Evolutionary conservation across 2,329 filamentous ascomycete genomes (phyloP), one percentile per base, ranked within the genome.

Genomic region (Pyrenophora graminea): DNA sequence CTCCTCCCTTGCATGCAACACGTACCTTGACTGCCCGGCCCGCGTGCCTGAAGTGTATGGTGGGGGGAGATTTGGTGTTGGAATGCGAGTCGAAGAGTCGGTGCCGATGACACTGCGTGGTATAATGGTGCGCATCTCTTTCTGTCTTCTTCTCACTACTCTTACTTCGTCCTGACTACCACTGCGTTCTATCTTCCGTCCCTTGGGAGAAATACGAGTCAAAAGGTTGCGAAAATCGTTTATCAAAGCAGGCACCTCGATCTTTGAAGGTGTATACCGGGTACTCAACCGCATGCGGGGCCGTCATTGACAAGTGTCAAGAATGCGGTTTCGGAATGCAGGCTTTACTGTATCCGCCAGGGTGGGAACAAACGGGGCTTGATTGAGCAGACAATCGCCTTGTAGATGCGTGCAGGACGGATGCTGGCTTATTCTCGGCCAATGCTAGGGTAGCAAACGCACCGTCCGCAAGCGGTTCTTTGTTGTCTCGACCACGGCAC

Each of bases 21-120:
- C 47, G 17, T 56, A 62, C 65, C 61, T 62, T 56, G 53, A 53
- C 42, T 61, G 51, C 17, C 58, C 51, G 40, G 49, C 39, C 46
- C 51, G 55, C 48, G 48, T 43, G 13, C 62, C 59, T 18, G 46
- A 62, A 21, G 64, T 70, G 45, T 70, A 71, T 39, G 69, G 65
- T 32, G 69, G 66, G 12, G 68, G 66, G 7, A 70, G 64, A 34
- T 68, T 63, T 6, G 58, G 55, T 4, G 55, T 53, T 37, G 63
- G 62, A 59, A 66, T 60, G 52, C 56, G 60, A 18, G 31, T 55
- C 42, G 48, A 55, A 33, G 27, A 12, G 27, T 53, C 55, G 19
- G 30, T 44, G 34, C 55, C 39, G 39, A 58, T 49, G 27, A 56
- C 48, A 23, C 51, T 62, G 47, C 49, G 51, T 23, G 49, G 41